Evolutionary conservation across 2,329 filamentous ascomycete species (phyloP).

Genomic region (Arachnopeziza araneosa): DNA sequence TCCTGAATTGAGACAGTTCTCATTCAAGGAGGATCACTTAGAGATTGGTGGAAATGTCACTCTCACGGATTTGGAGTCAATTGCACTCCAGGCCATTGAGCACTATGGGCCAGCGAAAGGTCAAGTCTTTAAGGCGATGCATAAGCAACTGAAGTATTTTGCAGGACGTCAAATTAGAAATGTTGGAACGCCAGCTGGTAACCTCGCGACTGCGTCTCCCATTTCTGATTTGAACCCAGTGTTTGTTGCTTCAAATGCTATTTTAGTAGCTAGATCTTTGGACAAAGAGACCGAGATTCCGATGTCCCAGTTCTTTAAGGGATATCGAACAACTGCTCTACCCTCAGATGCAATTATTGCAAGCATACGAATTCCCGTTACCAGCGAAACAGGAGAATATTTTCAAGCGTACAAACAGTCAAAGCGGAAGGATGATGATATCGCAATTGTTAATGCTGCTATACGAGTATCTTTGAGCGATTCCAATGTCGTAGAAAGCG

Average conservation of each 20-base stretch:
- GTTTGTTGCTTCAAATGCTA: conserved; percentile 79
- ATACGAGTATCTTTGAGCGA: conserved; percentile 68
- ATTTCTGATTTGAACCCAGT: conserved; percentile 97
- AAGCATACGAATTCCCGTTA: conserved; percentile 77
- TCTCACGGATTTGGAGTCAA: conserved; percentile 82
- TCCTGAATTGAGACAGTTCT: conserved; percentile 76
- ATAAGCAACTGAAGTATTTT: conserved; percentile 93
- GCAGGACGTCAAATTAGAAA: conserved; percentile 94
- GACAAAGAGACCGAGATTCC: conserved; percentile 75
- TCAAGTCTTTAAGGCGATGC: conserved; percentile 84
- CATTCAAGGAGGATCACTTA: conserved; percentile 72
- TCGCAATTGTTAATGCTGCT: conserved; percentile 91
- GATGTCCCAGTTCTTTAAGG: conserved; percentile 88
- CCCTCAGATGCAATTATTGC: conserved; percentile 78
- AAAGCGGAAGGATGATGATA: conserved; percentile 96
- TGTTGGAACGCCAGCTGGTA: conserved; percentile 94
- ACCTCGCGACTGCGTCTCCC: conserved; percentile 87
- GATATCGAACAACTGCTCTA: conserved; percentile 80
- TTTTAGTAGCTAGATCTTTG: conserved; percentile 73
- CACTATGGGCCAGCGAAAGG: conserved; percentile 60
- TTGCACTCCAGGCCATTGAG: conserved; percentile 72
- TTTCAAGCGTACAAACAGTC: conserved; percentile 92
- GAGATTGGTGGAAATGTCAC: conserved; percentile 91
- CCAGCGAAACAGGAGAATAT: conserved; percentile 70
- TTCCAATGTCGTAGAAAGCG: conserved; percentile 63